phyloP scores from a whole-genome alignment of 177 flowering plant genomes.

The Vitis hybrid region DNA sequence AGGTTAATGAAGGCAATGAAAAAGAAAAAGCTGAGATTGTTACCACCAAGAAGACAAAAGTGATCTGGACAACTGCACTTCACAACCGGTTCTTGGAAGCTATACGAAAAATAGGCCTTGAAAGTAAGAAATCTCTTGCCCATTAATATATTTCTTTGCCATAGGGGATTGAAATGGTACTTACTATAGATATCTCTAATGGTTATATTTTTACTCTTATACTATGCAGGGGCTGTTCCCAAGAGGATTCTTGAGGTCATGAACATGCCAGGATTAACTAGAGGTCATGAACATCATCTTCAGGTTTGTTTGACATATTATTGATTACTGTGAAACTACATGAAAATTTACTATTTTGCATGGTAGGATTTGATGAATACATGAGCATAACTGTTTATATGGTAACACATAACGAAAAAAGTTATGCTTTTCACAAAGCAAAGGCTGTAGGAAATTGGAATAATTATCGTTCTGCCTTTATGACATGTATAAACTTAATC shows the following conservation, averaged over 20 bases:
- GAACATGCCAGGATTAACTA: conserved; percentile 4
- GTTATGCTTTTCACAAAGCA: no score
- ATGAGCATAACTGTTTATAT: no score
- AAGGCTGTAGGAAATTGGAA: no score
- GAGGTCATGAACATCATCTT: conserved; percentile 39
- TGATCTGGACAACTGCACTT: conserved; percentile 53
- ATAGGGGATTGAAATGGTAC: no score
- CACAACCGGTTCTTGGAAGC: conserved; percentile 60
- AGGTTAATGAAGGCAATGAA: not conserved
- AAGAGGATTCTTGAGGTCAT: conserved; percentile 7
- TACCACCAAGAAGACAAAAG: conserved; percentile 34
- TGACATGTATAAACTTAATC: no score
- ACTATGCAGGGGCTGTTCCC: conserved; percentile 7
- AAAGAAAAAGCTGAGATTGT: not conserved
- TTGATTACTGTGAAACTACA: no score
- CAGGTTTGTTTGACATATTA: conserved; percentile 31
- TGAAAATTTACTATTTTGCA: no score
- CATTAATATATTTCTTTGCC: no score
- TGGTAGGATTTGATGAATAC: no score
- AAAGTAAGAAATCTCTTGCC: conserved; percentile 36
- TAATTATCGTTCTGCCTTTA: no score
- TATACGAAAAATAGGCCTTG: conserved; percentile 39
- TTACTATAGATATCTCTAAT: not conserved
- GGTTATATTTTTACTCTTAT: not conserved
- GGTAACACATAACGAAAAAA: no score